Evolutionary conservation across 139 green algal genomes (phyloP).

Genomic region (Chlamydomonas sp.): DNA sequence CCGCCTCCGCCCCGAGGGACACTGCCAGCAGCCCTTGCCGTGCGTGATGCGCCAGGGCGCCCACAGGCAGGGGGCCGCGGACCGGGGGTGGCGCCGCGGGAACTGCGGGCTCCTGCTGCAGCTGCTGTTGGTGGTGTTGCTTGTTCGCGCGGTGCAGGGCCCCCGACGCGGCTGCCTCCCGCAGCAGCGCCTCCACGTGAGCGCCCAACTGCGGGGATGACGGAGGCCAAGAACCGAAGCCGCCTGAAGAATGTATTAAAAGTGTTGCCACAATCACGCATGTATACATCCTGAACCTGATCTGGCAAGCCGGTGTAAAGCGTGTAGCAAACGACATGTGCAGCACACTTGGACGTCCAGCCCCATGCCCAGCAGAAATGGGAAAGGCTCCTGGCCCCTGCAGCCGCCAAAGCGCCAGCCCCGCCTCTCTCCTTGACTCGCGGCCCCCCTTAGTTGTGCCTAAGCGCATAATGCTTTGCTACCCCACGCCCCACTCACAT

Average conservation of each 20-base stretch:
- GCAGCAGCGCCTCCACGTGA: not conserved
- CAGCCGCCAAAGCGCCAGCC: not conserved
- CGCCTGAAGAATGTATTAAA: too few species aligned
- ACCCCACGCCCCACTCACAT: not conserved
- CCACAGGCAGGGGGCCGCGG: too few species aligned
- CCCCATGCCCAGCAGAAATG: not conserved
- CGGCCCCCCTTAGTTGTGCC: not conserved
- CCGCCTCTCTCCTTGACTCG: not conserved
- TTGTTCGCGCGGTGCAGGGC: not conserved
- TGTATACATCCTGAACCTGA: too few species aligned
- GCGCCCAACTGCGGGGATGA: slow-evolving; percentile 4
- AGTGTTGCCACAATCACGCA: too few species aligned
- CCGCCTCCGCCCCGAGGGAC: too few species aligned
- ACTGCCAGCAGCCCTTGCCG: too few species aligned
- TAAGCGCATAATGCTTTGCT: not conserved
- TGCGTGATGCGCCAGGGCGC: too few species aligned
- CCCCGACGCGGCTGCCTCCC: not conserved
- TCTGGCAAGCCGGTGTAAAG: not conserved
- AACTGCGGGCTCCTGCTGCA: not conserved
- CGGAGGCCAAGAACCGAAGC: not conserved
- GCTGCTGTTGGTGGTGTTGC: not conserved
- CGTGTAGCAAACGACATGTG: not conserved
- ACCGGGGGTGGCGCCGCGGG: too few species aligned
- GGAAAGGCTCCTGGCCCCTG: not conserved
- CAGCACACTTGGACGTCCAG: not conserved